A percentile compares a stretch with the other conserved stretches of the same genome.
Conservation (phyloP, 257 asterid genomes). For the Penstemon eatonii region DNA sequence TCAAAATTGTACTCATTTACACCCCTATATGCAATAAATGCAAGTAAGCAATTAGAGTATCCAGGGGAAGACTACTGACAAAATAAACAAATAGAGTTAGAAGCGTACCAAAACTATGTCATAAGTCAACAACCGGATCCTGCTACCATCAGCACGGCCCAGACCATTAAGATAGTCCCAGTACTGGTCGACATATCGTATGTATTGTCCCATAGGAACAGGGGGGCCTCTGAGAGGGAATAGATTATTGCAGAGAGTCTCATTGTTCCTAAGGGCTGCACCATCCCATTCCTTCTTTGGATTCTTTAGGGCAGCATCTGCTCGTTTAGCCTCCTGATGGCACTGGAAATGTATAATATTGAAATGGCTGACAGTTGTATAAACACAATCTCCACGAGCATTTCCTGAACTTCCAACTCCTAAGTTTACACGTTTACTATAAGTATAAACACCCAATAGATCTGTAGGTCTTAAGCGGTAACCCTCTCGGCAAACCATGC, state of each 20-base stretch:
- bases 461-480: slow-evolving; percentile 86
- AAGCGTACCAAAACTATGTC: slow-evolving; percentile 89
- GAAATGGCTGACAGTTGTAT: slow-evolving; percentile 97
- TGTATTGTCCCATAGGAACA: slow-evolving; percentile 79
- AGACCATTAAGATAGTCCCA: slow-evolving; percentile 94
- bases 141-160: slow-evolving; percentile 98
- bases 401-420: slow-evolving; percentile 84
- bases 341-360: slow-evolving; percentile 98
- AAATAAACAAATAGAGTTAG: slow-evolving; percentile 11
- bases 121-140: slow-evolving; percentile 82
- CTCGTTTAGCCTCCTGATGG: slow-evolving; percentile 99
- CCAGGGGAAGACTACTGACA: neutral
- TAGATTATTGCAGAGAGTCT: slow-evolving; percentile 88
- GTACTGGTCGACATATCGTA: slow-evolving; percentile 88
- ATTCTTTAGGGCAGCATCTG: slow-evolving; percentile 82
- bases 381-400: slow-evolving; percentile 95
- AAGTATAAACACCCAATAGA: slow-evolving; percentile 81
- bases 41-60: neutral
- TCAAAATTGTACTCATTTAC: no score
- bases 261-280: slow-evolving; percentile 94
- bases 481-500: slow-evolving; percentile 99
- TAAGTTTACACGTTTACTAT: slow-evolving; percentile 92
- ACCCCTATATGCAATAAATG: no score
- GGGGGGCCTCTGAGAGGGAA: slow-evolving; percentile 88
- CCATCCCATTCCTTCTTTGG: slow-evolving; percentile 99